Conservation (phyloP, 257 asterid genomes). For the Leonotis leonurus region DNA sequence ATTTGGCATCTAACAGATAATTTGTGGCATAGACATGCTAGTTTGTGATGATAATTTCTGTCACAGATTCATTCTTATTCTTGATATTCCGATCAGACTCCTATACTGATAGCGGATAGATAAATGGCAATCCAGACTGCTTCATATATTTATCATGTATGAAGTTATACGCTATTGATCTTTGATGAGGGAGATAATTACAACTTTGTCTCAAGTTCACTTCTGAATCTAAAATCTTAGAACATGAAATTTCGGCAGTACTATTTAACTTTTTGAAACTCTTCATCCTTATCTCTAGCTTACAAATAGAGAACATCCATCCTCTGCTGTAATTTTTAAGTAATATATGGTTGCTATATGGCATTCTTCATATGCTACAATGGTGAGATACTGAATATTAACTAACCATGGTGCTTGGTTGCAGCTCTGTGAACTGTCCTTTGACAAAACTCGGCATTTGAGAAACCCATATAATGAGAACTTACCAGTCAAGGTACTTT, state of each 20-base stretch:
- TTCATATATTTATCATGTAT: not conserved
- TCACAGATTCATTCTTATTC: not conserved
- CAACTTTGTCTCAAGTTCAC: not conserved
- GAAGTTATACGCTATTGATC: not conserved
- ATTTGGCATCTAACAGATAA: not conserved
- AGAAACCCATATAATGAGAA: constrained; percentile 82
- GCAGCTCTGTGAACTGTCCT: constrained; percentile 93
- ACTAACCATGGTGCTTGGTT: constrained; percentile 15
- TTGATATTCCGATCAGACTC: not conserved
- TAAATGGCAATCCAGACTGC: not conserved
- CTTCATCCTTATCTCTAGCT: not conserved
- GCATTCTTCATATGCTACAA: not conserved
- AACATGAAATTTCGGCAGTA: not conserved
- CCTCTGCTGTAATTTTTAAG: not conserved
- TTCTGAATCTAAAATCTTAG: not conserved
- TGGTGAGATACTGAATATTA: constrained; percentile 3
- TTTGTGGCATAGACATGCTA: not conserved
- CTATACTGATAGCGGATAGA: not conserved
- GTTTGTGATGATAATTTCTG: not conserved
- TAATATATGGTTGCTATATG: not conserved
- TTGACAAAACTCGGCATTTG: constrained; percentile 80
- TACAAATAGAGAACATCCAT: not conserved
- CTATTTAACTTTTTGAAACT: not conserved
- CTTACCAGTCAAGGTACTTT: constrained; percentile 79
- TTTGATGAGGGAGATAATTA: not conserved